Evolutionary conservation across 768 basidiomycete genomes (phyloP), one percentile per base, ranked within the genome.

Genomic region (Sporobolomyces phaffii): DNA sequence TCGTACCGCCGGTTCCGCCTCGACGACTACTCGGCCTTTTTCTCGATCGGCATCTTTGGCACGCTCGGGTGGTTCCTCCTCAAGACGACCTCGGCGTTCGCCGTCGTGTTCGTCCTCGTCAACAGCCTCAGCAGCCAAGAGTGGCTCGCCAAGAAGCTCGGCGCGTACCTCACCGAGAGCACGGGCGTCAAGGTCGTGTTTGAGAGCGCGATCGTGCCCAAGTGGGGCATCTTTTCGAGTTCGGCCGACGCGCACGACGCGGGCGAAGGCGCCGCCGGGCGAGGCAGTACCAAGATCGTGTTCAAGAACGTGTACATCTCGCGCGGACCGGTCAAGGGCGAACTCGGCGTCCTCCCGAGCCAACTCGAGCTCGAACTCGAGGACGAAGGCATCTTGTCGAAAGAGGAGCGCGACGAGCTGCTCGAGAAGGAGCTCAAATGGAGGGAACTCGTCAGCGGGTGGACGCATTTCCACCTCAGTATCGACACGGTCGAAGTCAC

Each of bases 51-150:
- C 72, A 80, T 99, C 56, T 86, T 97, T 81, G 93, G 93, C 75
- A 92, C 97, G 74, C 90, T 91, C 2, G 78, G 94, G 5, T 98
- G 96, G 94, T 88, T 99, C 68, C 79, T 98, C 56, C 82, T 99
- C 53, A 92, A 92, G 78, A 98, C 91, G 87, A 98, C 96, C 3
- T 94, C 91, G 0, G 98, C 98, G 80, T 88, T 96, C 77, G 94
- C 94, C 9, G 89, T 91, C 22, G 79, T 97, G 31, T 92, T 98
- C 74, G 86, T 90, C 0, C 87, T 87, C 11, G 83, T 88, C 31
- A 98, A 97, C 74, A 93, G 90, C 71, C 79, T 99, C 44, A 64
- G 52, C 40, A 61, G 73, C 60, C 69, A 76, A 89, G 91, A 87
- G 74, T 88, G 86, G 73, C 83, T 98, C 40, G 96, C 94, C 14